Base-by-base conservation (phyloP, 257 asterid genomes). In the Fraxinus excelsior region DNA sequence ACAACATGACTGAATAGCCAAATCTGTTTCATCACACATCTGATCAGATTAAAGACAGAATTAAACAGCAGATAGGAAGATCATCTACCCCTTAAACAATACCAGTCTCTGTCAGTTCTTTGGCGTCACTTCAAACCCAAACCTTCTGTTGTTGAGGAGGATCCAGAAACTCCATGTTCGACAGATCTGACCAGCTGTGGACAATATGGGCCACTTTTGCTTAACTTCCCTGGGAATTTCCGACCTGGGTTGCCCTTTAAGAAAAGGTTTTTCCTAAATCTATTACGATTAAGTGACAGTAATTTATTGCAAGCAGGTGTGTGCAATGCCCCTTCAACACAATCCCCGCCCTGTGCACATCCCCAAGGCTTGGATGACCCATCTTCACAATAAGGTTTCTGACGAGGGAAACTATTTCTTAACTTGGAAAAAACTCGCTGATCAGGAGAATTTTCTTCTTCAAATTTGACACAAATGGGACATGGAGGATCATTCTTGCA, bases 401-500 rank as follows among this genome's bases (percentile, higher is more conserved):
- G 89, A 83, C 90, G 85, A 34, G 97, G 96, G 75, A 91, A 91
- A 74, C 74, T 78, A 14, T 35, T 79, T 73, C 88, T 85, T 64
- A 88, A 68, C 89, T 87, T 95, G 66, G 94, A 83, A 64, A 88
- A 87, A 53, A 82, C 80, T 5, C 90, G 81, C 76, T 76, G 93
- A 10, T 92, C 94, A 0, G 94, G 87, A 19, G 91, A 89, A 71
- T 80, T 87, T 18, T 82, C 98, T 62, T 89, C 96, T 74, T 93
- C 96, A 0, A 80, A 70, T 74, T 86, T 93, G 38, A 82, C 66
- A 71, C 99, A 96, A 11, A 91, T 78, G 42, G 99, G 99, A 76
- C 99, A 96, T 3, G 96, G 97, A 62, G 99, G 98, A 76, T 96
- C 98, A 34, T 75, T 93, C 76, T 77, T 93, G 23, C 91, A 88